phyloP scores from a whole-genome alignment of 192 early-diverging fungal genomes.

The Rhizophlyctis rosea region DNA sequence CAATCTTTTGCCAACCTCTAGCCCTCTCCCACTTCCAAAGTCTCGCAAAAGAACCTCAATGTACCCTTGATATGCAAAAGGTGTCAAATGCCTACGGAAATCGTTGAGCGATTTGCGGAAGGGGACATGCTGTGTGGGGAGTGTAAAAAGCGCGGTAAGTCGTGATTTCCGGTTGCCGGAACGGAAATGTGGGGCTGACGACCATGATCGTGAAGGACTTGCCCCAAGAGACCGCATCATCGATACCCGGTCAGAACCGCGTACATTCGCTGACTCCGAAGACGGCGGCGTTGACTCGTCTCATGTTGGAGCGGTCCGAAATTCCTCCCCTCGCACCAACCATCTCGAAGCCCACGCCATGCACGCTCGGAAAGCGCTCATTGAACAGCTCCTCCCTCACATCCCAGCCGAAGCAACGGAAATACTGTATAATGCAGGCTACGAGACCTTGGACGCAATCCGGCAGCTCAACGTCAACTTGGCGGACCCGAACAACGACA shows the following conservation, averaged over 20 bases:
- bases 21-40: no score
- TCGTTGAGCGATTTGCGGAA: conserved; percentile 86
- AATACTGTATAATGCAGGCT: conserved; percentile 27
- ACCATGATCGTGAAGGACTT: conserved; percentile 33
- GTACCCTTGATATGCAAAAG: no score
- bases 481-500: conserved; percentile 17
- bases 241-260: conserved; percentile 94
- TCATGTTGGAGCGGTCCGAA: conserved; percentile 78
- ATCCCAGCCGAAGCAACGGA: conserved; percentile 17
- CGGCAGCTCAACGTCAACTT: conserved; percentile 19
- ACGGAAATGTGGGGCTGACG: not conserved
- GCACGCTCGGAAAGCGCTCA: conserved; percentile 60
- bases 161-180: not conserved
- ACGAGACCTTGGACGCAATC: conserved; percentile 26
- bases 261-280: conserved; percentile 80
- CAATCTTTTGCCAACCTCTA: no score
- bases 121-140: conserved; percentile 90
- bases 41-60: no score
- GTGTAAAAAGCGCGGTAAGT: conserved; percentile 67
- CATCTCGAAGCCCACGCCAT: conserved; percentile 80
- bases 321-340: conserved; percentile 67
- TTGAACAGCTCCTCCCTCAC: conserved; percentile 12
- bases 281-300: conserved; percentile 87
- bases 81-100: no score
- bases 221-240: conserved; percentile 85